Evolutionary conservation across 202 grass and related monocot genomes (phyloP).

Genomic region (Saccharum hybrid): DNA sequence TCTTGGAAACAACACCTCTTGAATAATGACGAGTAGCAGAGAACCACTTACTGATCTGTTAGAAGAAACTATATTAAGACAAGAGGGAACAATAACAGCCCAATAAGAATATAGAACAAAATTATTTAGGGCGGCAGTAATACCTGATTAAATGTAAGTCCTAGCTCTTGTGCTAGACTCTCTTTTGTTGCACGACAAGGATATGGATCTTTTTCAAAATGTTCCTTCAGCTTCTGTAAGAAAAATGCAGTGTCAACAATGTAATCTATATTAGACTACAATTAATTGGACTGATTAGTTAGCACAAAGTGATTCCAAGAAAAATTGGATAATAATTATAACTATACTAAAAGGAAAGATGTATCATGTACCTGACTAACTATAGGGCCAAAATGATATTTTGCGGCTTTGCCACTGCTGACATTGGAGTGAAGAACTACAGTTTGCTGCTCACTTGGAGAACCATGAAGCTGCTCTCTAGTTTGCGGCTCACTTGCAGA

Average conservation of each 20-base stretch:
- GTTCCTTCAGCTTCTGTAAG: conserved; percentile 67
- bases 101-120: conserved; percentile 32
- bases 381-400: conserved; percentile 52
- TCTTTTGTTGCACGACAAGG: conserved; percentile 71
- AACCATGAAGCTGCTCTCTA: conserved; percentile 28
- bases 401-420: conserved; percentile 39
- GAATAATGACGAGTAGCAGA: conserved; percentile 59
- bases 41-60: conserved; percentile 89
- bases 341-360: conserved; percentile 13
- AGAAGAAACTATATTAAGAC: conserved; percentile 42
- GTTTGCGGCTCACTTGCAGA: conserved; percentile 38
- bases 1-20: conserved; percentile 55
- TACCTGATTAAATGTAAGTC: conserved; percentile 75
- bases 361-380: conserved; percentile 58
- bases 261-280: conserved; percentile 1
- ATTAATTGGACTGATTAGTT: conserved; percentile 26
- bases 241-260: conserved; percentile 37
- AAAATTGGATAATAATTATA: conserved; percentile 18
- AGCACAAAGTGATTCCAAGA: neutral
- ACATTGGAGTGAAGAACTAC: conserved; percentile 47
- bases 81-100: conserved; percentile 31
- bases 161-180: conserved; percentile 74
- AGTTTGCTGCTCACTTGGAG: conserved; percentile 36
- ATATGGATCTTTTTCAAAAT: conserved; percentile 78
- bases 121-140: neutral